These are phyloP conservation scores for Curvularia spicifera DNA, from an alignment of 2,329 filamentous ascomycete species.

Conservation along the genomic window DNA sequence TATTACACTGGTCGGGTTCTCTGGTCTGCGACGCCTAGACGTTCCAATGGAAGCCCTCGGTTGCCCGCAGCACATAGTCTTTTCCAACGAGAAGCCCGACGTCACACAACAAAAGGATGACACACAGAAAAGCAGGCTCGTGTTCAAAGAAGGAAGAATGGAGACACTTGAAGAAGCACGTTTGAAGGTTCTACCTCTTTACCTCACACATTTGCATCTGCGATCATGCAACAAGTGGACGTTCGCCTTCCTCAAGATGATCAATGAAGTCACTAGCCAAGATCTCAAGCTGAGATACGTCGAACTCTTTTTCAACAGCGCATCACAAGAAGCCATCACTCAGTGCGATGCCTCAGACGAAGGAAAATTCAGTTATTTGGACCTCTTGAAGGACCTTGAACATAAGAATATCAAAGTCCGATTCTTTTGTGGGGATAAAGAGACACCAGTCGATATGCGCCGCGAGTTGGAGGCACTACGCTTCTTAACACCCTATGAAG, in stretches of 20 bases:
- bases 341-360: constrained; percentile 13
- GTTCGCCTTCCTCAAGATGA: constrained; percentile 13
- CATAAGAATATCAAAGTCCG: constrained; percentile 11
- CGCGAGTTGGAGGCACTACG: constrained; percentile 11
- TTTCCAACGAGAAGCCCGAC: background rate
- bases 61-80: constrained; percentile 10
- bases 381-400: constrained; percentile 7
- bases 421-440: constrained; percentile 8
- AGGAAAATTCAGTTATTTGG: constrained; percentile 6
- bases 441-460: constrained; percentile 8
- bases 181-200: constrained; percentile 16
- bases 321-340: constrained; percentile 16
- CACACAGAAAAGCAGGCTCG: background rate
- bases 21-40: constrained; percentile 16
- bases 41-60: constrained; percentile 18
- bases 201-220: constrained; percentile 11
- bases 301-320: constrained; percentile 19
- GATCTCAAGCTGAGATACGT: constrained; percentile 15
- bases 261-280: constrained; percentile 7
- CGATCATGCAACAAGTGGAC: constrained; percentile 21
- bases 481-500: constrained; percentile 4
- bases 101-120: background rate
- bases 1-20: constrained; percentile 16
- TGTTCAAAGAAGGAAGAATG: background rate
- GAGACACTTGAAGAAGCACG: background rate